Evolutionary conservation across 139 green algal species (phyloP).

Genomic region (Mesotaenium endlicherianum): DNA sequence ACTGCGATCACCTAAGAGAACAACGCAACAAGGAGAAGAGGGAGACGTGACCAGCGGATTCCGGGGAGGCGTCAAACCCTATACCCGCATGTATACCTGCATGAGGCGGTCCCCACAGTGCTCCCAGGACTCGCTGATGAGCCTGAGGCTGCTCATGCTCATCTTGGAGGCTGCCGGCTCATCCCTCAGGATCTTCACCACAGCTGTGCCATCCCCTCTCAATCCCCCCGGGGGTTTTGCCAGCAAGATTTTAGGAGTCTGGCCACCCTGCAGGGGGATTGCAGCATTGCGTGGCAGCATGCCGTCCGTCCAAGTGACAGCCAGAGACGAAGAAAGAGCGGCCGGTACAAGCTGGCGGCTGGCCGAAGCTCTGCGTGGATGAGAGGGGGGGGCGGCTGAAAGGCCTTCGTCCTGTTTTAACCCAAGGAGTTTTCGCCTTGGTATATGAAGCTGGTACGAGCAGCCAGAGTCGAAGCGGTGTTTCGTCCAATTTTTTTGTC

Average conservation of each 20-base stretch:
- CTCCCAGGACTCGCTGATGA: constrained; percentile 12
- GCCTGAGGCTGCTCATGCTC: not conserved
- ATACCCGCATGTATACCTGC: not conserved
- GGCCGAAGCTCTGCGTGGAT: too few species aligned
- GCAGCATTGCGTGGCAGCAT: too few species aligned
- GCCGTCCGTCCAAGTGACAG: too few species aligned
- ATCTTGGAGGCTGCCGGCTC: not conserved
- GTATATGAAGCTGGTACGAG: too few species aligned
- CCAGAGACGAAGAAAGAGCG: too few species aligned
- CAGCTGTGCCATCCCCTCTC: not conserved
- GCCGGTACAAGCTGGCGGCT: too few species aligned
- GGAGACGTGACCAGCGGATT: not conserved
- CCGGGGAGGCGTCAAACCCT: not conserved
- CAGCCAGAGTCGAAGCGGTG: too few species aligned
- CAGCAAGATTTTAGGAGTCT: constrained; percentile 1
- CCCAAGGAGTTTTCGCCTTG: too few species aligned
- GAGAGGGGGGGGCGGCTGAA: too few species aligned
- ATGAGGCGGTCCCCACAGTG: not conserved
- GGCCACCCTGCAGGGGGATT: too few species aligned
- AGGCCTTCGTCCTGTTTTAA: too few species aligned
- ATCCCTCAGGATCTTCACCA: constrained; percentile 3
- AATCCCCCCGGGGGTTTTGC: not conserved
- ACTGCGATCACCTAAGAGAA: not conserved
- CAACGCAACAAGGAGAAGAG: not conserved
- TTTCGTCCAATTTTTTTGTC: too few species aligned